Evolutionary conservation across 2,329 filamentous ascomycete species (phyloP).

Genomic region (Colletotrichum eleusines): DNA sequence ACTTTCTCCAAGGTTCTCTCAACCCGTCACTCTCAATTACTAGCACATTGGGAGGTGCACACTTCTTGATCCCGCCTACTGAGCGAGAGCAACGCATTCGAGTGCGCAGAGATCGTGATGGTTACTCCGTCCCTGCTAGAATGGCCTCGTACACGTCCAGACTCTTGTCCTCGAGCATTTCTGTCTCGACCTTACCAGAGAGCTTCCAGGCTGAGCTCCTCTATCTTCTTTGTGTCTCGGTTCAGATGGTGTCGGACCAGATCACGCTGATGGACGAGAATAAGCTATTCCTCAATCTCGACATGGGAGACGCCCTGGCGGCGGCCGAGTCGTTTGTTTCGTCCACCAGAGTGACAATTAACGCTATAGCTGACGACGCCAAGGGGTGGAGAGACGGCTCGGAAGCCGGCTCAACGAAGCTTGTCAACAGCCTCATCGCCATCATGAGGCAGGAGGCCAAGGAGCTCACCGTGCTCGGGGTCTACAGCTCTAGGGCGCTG

Average conservation of each 20-base stretch:
- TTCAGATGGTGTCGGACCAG: slow-evolving; percentile 67
- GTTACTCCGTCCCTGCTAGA: slow-evolving; percentile 78
- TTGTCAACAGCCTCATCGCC: slow-evolving; percentile 58
- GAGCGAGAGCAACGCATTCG: slow-evolving; percentile 43
- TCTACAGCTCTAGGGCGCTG: slow-evolving; percentile 68
- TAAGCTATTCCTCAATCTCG: slow-evolving; percentile 61
- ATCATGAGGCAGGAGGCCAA: slow-evolving; percentile 59
- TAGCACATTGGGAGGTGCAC: slow-evolving; percentile 76
- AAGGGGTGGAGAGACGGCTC: slow-evolving; percentile 54
- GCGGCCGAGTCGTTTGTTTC: slow-evolving; percentile 60
- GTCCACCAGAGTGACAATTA: slow-evolving; percentile 55
- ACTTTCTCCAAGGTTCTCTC: slow-evolving; percentile 65
- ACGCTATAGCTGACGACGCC: slow-evolving; percentile 49
- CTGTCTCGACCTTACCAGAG: slow-evolving; percentile 54
- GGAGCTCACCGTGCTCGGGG: slow-evolving; percentile 56
- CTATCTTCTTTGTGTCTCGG: slow-evolving; percentile 63
- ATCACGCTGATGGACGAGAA: slow-evolving; percentile 58
- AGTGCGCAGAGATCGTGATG: slow-evolving; percentile 72
- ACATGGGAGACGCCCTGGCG: slow-evolving; percentile 50
- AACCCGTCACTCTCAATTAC: slow-evolving; percentile 79
- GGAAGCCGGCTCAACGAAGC: slow-evolving; percentile 50
- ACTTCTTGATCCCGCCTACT: slow-evolving; percentile 68
- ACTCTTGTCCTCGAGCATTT: slow-evolving; percentile 62
- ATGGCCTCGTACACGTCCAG: slow-evolving; percentile 78
- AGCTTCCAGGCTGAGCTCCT: slow-evolving; percentile 63